Evolutionary conservation across 495 filamentous ascomycete species (phyloP).

Genomic region (Hyaloscypha variabilis): DNA sequence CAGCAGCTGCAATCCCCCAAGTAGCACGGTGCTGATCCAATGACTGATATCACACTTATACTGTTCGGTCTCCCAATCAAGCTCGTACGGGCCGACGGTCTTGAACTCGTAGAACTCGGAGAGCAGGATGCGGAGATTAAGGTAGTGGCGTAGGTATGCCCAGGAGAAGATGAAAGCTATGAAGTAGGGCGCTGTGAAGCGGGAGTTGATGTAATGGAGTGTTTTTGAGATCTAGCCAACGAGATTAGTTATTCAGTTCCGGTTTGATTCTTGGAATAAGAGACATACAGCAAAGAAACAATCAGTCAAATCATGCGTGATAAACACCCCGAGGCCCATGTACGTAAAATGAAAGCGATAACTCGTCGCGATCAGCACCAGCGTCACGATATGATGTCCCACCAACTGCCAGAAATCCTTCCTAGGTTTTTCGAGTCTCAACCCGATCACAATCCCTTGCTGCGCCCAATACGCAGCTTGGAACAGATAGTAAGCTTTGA

Average conservation of each 20-base stretch:
- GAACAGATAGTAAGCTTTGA: constrained; percentile 96
- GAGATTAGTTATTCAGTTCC: no score
- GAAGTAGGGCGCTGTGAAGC: constrained; percentile 78
- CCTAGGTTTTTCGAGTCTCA: constrained; percentile 89
- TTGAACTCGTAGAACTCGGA: constrained; percentile 83
- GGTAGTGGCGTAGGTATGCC: constrained; percentile 89
- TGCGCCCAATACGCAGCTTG: constrained; percentile 96
- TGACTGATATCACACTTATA: constrained; percentile 81
- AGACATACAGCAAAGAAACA: constrained; percentile 90
- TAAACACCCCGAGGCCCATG: constrained; percentile 92
- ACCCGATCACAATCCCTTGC: constrained; percentile 86
- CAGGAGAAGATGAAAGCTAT: constrained; percentile 77
- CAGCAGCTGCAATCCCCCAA: constrained; percentile 73
- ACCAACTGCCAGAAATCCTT: constrained; percentile 97
- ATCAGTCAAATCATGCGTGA: constrained; percentile 92
- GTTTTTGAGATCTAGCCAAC: no score
- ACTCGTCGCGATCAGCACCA: constrained; percentile 80
- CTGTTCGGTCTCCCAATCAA: constrained; percentile 81
- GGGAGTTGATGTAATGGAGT: constrained; percentile 85
- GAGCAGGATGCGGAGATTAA: constrained; percentile 86
- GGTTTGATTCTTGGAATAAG: no score
- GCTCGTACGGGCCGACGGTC: constrained; percentile 81
- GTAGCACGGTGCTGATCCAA: constrained; percentile 66
- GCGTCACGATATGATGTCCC: constrained; percentile 87
- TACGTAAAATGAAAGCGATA: constrained; percentile 98